Evolutionary conservation across 176 grass and related monocot species (phyloP), one percentile per base, ranked within the genome.

Genomic region (Carex littledalei): DNA sequence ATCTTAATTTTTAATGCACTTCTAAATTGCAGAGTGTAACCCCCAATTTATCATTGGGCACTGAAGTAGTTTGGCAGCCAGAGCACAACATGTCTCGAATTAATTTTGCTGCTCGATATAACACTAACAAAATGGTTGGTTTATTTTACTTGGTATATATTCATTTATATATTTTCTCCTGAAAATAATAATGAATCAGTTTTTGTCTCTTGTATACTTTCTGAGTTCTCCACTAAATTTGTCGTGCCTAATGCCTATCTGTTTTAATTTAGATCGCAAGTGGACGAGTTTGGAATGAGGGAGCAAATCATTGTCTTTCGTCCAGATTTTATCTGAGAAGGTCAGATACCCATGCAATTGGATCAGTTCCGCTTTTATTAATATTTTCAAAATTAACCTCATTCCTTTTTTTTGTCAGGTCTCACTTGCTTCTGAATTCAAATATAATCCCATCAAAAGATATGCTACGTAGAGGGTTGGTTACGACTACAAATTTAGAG

Each of bases 21-120:
- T 17, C 59, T 80, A 65, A 66, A 64, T 88, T 89, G 66, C 69
- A 97, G 95, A 94, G 91, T 91, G 87, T 97, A 63, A 88, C 88
- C 1, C 91, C 90, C 63, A 87, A 93, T n/a, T n/a, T n/a, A 53
- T 97, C 95, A 9, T 68, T 94, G 84, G 92, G 95, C 64, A 87
- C 85, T 85, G 88, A 94, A 93, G 67, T 87, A 3, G 84, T 87
- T 83, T 97, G 92, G 92, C 61, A 93, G 81, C 87, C 87, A 37
- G 85, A 93, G 21, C 87, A 91, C 63, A 91, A 86, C 53, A 91
- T 88, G 79, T 90, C 92, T 77, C 86, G 86, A 71, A 81, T 91
- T 86, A 91, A 89, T 79, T 87, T 97, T 64, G 89, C 87, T 94
- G 89, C 87, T 86, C 93, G 91, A 35, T 97, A 97, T 86, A 88